These are phyloP conservation scores for Setaria italica DNA, from an alignment of 202 grass and related monocot genomes.

Conservation along the genomic window DNA sequence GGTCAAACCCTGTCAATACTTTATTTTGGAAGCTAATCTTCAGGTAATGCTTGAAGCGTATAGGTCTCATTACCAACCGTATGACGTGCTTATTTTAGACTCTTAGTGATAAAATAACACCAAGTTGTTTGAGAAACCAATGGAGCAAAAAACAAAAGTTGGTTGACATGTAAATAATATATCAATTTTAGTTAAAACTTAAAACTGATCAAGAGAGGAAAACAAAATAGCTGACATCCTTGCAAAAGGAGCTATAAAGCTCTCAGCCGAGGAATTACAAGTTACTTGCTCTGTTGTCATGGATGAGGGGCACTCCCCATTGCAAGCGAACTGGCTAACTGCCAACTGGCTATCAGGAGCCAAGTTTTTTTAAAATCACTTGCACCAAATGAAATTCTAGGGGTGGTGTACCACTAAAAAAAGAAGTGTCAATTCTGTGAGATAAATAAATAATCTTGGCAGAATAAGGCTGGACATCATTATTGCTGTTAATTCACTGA, in stretches of 20 bases:
- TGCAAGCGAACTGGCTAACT: neutral
- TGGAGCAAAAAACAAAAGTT: slow-evolving; percentile 2
- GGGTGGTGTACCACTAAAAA: neutral
- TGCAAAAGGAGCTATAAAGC: neutral
- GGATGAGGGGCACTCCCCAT: neutral
- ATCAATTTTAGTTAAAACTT: neutral
- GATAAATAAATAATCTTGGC: neutral
- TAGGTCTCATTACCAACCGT: neutral
- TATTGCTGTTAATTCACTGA: slow-evolving; percentile 28
- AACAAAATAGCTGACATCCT: slow-evolving; percentile 12
- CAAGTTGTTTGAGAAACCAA: slow-evolving; percentile 32
- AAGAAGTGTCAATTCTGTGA: too few relatives aligned
- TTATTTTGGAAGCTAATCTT: neutral
- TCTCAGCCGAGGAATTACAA: slow-evolving; percentile 1
- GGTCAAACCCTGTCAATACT: neutral
- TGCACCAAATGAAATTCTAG: neutral
- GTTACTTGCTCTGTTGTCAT: neutral
- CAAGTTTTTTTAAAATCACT: neutral
- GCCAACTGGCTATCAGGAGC: neutral
- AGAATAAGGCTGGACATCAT: neutral
- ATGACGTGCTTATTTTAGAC: neutral
- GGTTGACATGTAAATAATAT: slow-evolving; percentile 13
- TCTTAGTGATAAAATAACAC: neutral
- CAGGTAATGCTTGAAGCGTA: neutral
- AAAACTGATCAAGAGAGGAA: neutral